Conservation (phyloP, 805 yeast species). For the Huiozyma naganishii region DNA sequence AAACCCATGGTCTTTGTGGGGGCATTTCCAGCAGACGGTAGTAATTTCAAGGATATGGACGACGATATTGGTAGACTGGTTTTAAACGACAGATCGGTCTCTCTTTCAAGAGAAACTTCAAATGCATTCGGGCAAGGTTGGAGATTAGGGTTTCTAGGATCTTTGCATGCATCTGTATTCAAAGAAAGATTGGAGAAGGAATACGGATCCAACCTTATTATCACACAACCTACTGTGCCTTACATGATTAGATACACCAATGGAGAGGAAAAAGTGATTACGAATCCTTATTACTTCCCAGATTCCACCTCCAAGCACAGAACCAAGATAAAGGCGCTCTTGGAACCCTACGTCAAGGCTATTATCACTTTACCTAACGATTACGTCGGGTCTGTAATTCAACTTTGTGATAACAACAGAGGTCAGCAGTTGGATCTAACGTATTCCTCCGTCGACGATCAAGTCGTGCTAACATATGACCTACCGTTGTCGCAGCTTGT, state of each 20-base stretch:
- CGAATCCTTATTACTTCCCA: slow-evolving; percentile 92
- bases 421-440: slow-evolving; percentile 75
- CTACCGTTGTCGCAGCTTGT: slow-evolving; percentile 84
- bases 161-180: slow-evolving; percentile 90
- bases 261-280: slow-evolving; percentile 54
- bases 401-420: slow-evolving; percentile 72
- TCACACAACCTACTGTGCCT: slow-evolving; percentile 95
- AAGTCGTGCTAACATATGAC: slow-evolving; percentile 67
- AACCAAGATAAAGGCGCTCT: slow-evolving; percentile 34
- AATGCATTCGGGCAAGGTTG: slow-evolving; percentile 95
- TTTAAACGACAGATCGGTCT: slow-evolving; percentile 83
- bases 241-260: slow-evolving; percentile 62
- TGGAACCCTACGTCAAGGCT: slow-evolving; percentile 87
- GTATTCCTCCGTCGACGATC: slow-evolving; percentile 60
- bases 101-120: slow-evolving; percentile 81
- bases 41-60: slow-evolving; percentile 78
- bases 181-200: slow-evolving; percentile 86
- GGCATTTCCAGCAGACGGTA: slow-evolving; percentile 93
- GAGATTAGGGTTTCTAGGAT: slow-evolving; percentile 92
- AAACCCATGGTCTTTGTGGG: slow-evolving; percentile 98
- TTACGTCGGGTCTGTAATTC: slow-evolving; percentile 76
- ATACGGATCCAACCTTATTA: slow-evolving; percentile 83
- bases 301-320: slow-evolving; percentile 29
- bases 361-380: slow-evolving; percentile 86
- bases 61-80: slow-evolving; percentile 84